Conservation (phyloP, 306 rosid genomes). For the Corylus avellana region DNA sequence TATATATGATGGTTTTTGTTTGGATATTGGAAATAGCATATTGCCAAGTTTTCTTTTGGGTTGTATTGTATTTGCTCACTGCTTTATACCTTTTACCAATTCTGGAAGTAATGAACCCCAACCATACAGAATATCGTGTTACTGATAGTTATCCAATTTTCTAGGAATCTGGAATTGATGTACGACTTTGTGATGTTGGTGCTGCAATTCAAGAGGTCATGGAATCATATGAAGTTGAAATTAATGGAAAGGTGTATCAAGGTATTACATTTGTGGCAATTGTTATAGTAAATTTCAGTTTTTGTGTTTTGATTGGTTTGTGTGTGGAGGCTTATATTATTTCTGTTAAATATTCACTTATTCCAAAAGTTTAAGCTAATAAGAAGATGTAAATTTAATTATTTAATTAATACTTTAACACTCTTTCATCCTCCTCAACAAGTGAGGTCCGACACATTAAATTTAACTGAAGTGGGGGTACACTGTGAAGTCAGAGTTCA, state of each 20-base stretch:
- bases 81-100: not conserved
- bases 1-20: not conserved
- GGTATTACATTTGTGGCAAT: conserved; percentile 48
- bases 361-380: too few species aligned
- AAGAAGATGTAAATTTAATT: too few species aligned
- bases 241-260: conserved; percentile 86
- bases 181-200: conserved; percentile 94
- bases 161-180: conserved; percentile 96
- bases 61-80: not conserved
- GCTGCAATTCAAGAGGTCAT: conserved; percentile 98
- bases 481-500: too few species aligned
- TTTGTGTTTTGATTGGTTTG: not conserved
- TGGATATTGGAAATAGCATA: not conserved
- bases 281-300: not conserved
- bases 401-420: too few species aligned
- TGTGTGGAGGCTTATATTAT: conserved; percentile 1
- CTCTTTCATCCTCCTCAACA: too few species aligned
- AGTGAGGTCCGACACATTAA: too few species aligned
- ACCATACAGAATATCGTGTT: not conserved
- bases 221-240: conserved; percentile 97
- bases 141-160: conserved; percentile 1
- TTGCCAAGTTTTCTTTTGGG: not conserved
- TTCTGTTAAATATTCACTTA: too few species aligned
- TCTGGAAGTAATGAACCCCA: conserved; percentile 1
- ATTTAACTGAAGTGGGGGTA: too few species aligned